Evolutionary conservation across 2,329 filamentous ascomycete genomes (phyloP).

Genomic region (Venturia effusa): DNA sequence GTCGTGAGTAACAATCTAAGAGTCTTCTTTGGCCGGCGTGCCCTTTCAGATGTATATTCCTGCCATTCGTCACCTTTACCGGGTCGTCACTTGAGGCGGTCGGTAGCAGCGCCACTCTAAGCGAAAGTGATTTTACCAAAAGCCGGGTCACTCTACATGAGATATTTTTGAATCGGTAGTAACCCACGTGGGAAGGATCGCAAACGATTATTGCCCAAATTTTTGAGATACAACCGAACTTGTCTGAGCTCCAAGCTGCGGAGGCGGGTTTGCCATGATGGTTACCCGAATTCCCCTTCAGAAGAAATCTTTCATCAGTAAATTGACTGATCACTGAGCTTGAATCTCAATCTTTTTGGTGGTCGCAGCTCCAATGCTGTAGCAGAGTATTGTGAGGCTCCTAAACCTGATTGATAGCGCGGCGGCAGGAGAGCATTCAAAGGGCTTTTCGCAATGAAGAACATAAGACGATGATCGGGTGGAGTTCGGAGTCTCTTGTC

Average conservation of each 20-base stretch:
- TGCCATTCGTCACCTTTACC: background rate
- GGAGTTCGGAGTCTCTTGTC: background rate
- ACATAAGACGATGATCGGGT: background rate
- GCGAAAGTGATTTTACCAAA: background rate
- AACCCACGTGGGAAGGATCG: background rate
- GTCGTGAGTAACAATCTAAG: background rate
- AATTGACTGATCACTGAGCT: background rate
- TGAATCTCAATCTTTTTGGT: no score
- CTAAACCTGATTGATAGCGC: background rate
- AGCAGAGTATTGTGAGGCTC: no score
- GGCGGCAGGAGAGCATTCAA: background rate
- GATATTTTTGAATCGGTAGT: background rate
- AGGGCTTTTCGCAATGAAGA: background rate
- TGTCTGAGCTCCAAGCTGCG: background rate
- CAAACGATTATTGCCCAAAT: background rate
- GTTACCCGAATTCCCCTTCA: no score
- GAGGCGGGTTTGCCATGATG: background rate
- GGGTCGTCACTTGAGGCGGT: background rate
- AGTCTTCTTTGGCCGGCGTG: background rate
- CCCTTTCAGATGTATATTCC: background rate
- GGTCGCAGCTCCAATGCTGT: no score
- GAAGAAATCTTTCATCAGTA: background rate
- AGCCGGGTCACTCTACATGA: background rate
- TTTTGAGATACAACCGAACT: background rate
- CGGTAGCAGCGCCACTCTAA: background rate